phyloP scores from a whole-genome alignment of 2,329 filamentous ascomycete species.

The Dactylellina leptospora region DNA sequence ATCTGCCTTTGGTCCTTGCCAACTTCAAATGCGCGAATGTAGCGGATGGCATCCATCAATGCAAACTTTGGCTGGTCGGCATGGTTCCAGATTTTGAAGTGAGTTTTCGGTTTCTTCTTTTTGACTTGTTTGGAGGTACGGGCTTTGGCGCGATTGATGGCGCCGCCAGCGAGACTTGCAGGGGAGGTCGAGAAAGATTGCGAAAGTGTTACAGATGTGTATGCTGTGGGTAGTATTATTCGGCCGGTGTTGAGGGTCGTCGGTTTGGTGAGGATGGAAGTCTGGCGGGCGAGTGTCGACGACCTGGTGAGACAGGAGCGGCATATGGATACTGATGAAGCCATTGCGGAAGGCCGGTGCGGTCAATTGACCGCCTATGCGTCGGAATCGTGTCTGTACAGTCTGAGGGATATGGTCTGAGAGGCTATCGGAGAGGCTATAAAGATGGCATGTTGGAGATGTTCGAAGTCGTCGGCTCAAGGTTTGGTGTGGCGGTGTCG shows the following conservation, averaged over 20 bases:
- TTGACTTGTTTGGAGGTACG: constrained; percentile 25
- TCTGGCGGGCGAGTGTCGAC: neutral
- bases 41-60: constrained; percentile 93
- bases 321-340: constrained; percentile 60
- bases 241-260: constrained; percentile 5
- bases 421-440: constrained; percentile 15
- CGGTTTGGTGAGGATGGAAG: neutral
- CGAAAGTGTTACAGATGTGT: constrained; percentile 9
- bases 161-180: constrained; percentile 5
- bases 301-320: constrained; percentile 41
- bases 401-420: neutral
- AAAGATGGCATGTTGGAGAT: too few relatives aligned
- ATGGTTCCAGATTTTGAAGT: constrained; percentile 57
- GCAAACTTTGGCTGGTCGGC: constrained; percentile 72
- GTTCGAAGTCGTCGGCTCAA: too few relatives aligned
- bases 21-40: constrained; percentile 91
- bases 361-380: constrained; percentile 42
- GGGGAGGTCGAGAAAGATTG: constrained; percentile 35
- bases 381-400: constrained; percentile 1
- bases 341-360: constrained; percentile 59
- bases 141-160: constrained; percentile 27
- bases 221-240: constrained; percentile 7
- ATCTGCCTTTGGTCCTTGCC: constrained; percentile 75
- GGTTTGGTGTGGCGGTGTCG: constrained; percentile 29
- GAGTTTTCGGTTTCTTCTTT: constrained; percentile 48